These are phyloP conservation scores for Rauvolfia tetraphylla DNA, from an alignment of 257 asterid genomes.

Conservation along the genomic window DNA sequence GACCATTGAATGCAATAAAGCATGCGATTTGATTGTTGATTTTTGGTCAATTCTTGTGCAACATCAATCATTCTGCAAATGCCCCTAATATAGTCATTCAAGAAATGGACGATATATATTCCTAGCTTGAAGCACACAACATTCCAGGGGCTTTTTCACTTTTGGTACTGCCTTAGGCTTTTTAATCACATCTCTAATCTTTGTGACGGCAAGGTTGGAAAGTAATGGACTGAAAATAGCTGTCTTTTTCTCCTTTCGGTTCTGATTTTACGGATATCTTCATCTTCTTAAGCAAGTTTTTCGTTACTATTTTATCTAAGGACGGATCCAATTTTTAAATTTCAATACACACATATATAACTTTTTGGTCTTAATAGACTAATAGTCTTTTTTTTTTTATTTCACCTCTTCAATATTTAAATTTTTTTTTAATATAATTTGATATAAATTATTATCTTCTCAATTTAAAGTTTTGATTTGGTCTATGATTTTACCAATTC, in stretches of 20 bases:
- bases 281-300: slow-evolving; percentile 16
- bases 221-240: slow-evolving; percentile 1
- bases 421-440: too few relatives aligned
- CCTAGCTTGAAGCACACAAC: slow-evolving; percentile 18
- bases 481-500: too few relatives aligned
- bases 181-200: background rate
- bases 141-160: background rate
- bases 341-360: too few relatives aligned
- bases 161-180: background rate
- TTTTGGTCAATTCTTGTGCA: background rate
- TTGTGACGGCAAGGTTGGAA: background rate
- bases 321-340: too few relatives aligned
- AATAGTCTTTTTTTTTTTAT: slow-evolving; percentile 15
- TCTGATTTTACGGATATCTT: background rate
- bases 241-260: slow-evolving; percentile 9
- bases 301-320: too few relatives aligned
- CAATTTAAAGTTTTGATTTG: too few relatives aligned
- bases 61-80: background rate
- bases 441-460: too few relatives aligned
- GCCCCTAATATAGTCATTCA: background rate
- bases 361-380: too few relatives aligned
- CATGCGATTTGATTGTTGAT: background rate
- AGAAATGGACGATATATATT: slow-evolving; percentile 2
- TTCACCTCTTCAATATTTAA: too few relatives aligned
- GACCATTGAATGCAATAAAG: background rate